Conservation (phyloP, 2,329 filamentous ascomycete genomes). For the Sporothrix phasma region DNA sequence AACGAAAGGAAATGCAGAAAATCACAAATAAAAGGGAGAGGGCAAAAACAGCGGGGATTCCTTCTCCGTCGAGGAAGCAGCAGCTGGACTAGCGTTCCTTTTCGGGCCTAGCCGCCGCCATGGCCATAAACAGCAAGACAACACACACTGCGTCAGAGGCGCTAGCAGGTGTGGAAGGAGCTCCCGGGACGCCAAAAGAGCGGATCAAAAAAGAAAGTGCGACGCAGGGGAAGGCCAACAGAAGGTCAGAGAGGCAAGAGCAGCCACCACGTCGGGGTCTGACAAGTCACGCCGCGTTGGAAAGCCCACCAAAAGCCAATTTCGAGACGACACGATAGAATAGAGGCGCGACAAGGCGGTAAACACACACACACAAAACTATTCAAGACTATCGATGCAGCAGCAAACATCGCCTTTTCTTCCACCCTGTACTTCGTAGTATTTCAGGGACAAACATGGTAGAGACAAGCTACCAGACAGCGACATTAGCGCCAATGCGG, state of each 20-base stretch:
- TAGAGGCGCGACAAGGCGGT: background rate
- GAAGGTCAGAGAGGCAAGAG: background rate
- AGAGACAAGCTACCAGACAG: background rate
- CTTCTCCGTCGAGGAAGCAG: constrained; percentile 3
- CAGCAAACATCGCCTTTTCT: background rate
- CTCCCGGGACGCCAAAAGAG: constrained; percentile 5
- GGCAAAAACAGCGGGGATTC: constrained; percentile 9
- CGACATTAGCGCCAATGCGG: constrained; percentile 8
- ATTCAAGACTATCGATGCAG: too few relatives aligned
- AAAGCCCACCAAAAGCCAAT: background rate
- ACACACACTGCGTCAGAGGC: constrained; percentile 10
- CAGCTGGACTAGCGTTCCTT: constrained; percentile 4
- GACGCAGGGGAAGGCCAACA: background rate
- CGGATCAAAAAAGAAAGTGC: background rate
- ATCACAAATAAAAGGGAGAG: constrained; percentile 1
- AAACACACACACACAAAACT: too few relatives aligned
- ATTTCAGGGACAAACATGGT: background rate
- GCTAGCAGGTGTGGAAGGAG: constrained; percentile 11
- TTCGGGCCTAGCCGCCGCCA: background rate
- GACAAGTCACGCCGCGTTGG: background rate
- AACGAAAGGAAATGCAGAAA: background rate
- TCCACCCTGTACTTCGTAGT: too few relatives aligned
- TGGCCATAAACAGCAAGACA: constrained; percentile 1
- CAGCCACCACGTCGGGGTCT: background rate
- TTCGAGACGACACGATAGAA: background rate